phyloP scores from a whole-genome alignment of 164 flowering plant species.

The Stephania yunnanensis region DNA sequence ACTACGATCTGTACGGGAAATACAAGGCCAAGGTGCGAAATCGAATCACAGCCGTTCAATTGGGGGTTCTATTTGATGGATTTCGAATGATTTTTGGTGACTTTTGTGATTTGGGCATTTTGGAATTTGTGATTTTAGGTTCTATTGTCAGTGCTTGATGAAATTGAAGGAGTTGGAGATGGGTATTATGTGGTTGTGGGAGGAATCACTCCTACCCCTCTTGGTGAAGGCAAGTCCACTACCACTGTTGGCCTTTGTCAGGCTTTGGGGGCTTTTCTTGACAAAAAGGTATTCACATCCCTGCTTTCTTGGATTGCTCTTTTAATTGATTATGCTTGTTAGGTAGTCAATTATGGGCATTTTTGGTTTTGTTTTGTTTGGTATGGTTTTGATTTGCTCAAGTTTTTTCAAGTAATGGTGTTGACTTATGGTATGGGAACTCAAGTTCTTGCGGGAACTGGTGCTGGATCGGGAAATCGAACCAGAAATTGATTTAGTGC shows the following conservation, averaged over 20 bases:
- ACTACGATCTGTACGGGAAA: constrained; percentile 94
- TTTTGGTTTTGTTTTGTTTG: not conserved
- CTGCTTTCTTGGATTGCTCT: not conserved
- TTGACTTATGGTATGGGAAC: not conserved
- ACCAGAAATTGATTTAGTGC: too few relatives aligned
- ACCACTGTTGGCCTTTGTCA: constrained; percentile 98
- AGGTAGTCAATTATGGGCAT: not conserved
- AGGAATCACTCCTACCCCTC: constrained; percentile 97
- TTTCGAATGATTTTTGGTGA: not conserved
- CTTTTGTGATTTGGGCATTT: constrained; percentile 11
- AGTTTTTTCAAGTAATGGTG: not conserved
- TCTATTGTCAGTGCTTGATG: constrained; percentile 75
- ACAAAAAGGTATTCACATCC: constrained; percentile 66
- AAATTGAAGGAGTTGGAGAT: constrained; percentile 61
- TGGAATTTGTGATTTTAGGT: constrained; percentile 36
- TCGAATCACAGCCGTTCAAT: not conserved
- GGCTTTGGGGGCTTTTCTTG: constrained; percentile 91
- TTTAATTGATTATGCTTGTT: not conserved
- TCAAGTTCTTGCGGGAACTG: too few relatives aligned
- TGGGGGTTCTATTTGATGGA: not conserved
- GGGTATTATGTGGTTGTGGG: constrained; percentile 99
- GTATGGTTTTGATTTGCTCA: too few relatives aligned
- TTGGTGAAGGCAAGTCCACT: constrained; percentile 99
- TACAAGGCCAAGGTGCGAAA: constrained; percentile 89
- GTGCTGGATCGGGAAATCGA: too few relatives aligned